Conservation (phyloP, 73 alveolate genomes). For the Loxodes magnus region DNA sequence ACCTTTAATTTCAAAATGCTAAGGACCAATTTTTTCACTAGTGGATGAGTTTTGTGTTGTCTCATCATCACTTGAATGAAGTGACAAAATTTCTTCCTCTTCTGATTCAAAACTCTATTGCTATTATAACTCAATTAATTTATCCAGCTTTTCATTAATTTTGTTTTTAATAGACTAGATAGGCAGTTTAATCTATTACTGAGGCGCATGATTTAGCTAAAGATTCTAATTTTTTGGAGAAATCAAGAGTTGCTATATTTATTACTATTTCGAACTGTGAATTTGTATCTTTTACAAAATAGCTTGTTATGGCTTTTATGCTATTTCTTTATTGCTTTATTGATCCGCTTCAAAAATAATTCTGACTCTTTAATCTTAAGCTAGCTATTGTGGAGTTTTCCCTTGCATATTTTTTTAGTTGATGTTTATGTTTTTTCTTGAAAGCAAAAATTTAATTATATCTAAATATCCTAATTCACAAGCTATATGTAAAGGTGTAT, state of each 20-base stretch:
- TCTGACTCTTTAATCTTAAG: too few species aligned
- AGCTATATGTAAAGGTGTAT: conserved; percentile 17
- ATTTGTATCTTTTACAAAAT: too few species aligned
- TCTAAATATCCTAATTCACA: not conserved
- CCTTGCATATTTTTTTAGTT: too few species aligned
- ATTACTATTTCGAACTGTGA: too few species aligned
- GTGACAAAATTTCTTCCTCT: not conserved
- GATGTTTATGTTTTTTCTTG: too few species aligned
- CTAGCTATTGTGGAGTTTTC: too few species aligned
- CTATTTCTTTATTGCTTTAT: too few species aligned
- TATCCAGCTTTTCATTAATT: not conserved
- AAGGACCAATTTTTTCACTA: conserved; percentile 40
- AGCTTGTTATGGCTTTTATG: too few species aligned
- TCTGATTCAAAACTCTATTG: not conserved
- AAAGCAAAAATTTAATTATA: not conserved
- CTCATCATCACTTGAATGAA: not conserved
- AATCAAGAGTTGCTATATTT: too few species aligned
- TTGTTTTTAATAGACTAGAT: not conserved
- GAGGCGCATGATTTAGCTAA: too few species aligned
- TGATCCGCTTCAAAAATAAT: too few species aligned
- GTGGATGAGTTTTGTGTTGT: not conserved
- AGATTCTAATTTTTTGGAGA: too few species aligned
- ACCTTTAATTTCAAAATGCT: conserved; percentile 31
- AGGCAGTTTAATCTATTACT: not conserved
- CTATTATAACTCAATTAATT: not conserved